These are phyloP conservation scores for Erythrobasidium yunnanense DNA, from an alignment of 768 basidiomycete species.

Conservation along the genomic window DNA sequence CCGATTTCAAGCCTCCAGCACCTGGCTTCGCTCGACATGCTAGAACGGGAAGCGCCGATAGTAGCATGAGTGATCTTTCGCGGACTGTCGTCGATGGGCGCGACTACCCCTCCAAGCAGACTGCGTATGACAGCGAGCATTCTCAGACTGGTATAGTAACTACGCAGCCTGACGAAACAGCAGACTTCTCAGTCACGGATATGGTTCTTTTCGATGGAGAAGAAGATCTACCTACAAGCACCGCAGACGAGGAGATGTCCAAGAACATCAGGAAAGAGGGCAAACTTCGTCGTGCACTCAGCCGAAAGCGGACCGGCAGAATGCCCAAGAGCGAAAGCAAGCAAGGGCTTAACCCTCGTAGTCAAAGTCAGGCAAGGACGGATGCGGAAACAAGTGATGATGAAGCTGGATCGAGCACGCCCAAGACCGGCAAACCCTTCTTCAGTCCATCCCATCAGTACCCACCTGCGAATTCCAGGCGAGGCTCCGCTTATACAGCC, in stretches of 20 bases:
- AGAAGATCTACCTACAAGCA: constrained; percentile 50
- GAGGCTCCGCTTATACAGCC: neutral
- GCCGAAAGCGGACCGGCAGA: constrained; percentile 44
- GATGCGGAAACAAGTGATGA: neutral
- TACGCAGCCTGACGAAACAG: constrained; percentile 11
- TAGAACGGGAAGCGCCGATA: neutral
- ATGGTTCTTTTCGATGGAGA: constrained; percentile 72
- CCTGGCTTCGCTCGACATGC: constrained; percentile 24
- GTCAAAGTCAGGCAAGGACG: neutral
- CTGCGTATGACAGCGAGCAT: neutral
- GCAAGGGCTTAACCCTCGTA: no score
- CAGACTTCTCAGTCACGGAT: constrained; percentile 48
- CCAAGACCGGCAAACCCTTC: neutral
- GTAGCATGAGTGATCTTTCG: constrained; percentile 12
- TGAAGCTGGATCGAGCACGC: neutral
- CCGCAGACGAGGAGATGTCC: constrained; percentile 53
- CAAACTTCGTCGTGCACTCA: constrained; percentile 50
- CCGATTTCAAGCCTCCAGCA: constrained; percentile 15
- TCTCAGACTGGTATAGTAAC: no score
- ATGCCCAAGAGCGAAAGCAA: no score
- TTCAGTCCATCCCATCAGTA: neutral
- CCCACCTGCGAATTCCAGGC: neutral
- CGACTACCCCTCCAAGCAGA: neutral
- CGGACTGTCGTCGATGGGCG: constrained; percentile 12
- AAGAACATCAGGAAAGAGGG: constrained; percentile 53